phyloP scores from a whole-genome alignment of 257 asterid species.

The Solanum rostratum region DNA sequence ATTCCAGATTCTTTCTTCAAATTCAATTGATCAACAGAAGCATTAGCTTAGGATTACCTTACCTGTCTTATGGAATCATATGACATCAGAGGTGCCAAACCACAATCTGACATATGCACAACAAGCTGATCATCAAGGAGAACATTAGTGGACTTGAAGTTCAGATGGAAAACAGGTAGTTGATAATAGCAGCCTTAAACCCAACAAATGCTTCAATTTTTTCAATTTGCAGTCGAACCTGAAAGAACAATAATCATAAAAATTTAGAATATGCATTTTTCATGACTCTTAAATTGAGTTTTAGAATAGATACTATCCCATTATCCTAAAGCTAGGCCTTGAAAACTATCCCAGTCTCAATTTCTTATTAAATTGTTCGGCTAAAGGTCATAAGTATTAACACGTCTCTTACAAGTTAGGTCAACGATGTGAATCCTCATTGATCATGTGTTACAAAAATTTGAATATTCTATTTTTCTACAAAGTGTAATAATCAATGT shows the following conservation, averaged over 20 bases:
- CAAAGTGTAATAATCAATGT: no score
- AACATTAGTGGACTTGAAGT: conserved; percentile 68
- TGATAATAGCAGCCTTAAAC: conserved; percentile 60
- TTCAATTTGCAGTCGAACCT: conserved; percentile 88
- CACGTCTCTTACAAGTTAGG: neutral
- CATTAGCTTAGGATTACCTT: neutral
- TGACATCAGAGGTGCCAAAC: conserved; percentile 62
- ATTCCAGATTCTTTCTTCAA: neutral
- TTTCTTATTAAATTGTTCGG: neutral
- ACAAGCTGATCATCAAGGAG: conserved; percentile 61
- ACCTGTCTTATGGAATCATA: conserved; percentile 53
- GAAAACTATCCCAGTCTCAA: neutral
- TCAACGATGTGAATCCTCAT: neutral
- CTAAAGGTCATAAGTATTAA: neutral
- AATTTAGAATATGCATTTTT: neutral
- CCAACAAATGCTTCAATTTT: conserved; percentile 68
- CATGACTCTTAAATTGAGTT: neutral
- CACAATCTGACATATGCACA: conserved; percentile 61
- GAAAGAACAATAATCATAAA: neutral
- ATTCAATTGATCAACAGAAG: neutral
- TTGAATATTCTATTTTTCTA: no score
- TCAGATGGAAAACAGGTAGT: conserved; percentile 66
- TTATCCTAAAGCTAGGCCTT: neutral
- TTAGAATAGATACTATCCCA: neutral
- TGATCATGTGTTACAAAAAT: no score